Conservation (phyloP, 306 rosid genomes). For the Crotalaria pallida region DNA sequence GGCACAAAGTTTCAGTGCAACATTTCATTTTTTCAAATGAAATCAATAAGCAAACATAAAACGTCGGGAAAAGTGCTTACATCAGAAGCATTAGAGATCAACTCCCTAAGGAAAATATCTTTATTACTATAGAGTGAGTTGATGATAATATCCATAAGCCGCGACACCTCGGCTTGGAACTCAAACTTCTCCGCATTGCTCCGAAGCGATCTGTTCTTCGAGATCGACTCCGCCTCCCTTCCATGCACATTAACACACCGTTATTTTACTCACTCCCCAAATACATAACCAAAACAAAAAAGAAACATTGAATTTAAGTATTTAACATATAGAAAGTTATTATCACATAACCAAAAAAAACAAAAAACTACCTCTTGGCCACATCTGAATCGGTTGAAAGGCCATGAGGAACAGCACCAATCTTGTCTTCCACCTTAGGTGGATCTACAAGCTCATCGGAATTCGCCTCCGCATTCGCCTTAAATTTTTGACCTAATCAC, state of each 20-base stretch:
- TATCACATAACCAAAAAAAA: not conserved
- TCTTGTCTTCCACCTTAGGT: conserved; percentile 94
- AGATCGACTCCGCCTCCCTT: conserved; percentile 91
- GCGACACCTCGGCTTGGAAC: conserved; percentile 98
- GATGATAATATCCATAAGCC: conserved; percentile 97
- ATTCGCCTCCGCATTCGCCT: conserved; percentile 72
- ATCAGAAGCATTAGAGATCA: conserved; percentile 98
- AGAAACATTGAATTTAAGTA: no score
- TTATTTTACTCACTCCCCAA: no score
- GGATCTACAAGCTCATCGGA: conserved; percentile 92
- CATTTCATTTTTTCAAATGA: not conserved
- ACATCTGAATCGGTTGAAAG: conserved; percentile 95
- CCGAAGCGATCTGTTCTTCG: conserved; percentile 86
- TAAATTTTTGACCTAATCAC: conserved; percentile 58
- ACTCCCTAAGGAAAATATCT: conserved; percentile 93
- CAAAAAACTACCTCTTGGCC: conserved; percentile 33
- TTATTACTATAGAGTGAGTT: conserved; percentile 96
- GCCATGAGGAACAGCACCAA: conserved; percentile 93
- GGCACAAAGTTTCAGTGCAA: not conserved
- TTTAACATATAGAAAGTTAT: not conserved
- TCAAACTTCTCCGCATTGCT: conserved; percentile 80
- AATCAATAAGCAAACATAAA: not conserved
- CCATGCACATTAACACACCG: not conserved
- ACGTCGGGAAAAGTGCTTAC: conserved; percentile 35
- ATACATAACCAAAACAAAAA: not conserved